Evolutionary conservation across 192 early-diverging fungal genomes (phyloP).

Genomic region (Gonapodya prolifera): DNA sequence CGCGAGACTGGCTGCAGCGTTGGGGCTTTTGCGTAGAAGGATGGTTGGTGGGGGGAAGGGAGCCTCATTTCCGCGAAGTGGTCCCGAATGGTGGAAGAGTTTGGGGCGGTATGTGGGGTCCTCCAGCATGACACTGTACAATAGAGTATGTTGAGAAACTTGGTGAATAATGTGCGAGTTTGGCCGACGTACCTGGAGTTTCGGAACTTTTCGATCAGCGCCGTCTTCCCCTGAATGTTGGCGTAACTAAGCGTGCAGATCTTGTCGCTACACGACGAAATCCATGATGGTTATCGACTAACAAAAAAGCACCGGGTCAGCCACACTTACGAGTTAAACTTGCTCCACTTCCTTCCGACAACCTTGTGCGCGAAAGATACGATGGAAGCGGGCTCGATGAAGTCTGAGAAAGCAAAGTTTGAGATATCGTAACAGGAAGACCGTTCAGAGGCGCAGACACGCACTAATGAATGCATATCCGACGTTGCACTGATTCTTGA

Average conservation of each 20-base stretch:
- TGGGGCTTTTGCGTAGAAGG: not conserved
- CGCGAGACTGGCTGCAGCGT: not conserved
- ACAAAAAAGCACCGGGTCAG: too few species aligned
- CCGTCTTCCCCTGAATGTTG: conserved; percentile 58
- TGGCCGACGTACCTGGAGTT: conserved; percentile 63
- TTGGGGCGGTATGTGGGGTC: conserved; percentile 61
- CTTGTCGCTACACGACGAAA: conserved; percentile 62
- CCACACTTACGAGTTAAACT: not conserved
- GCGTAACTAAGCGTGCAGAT: conserved; percentile 62
- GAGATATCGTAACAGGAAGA: not conserved
- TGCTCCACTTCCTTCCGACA: conserved; percentile 61
- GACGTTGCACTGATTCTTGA: conserved; percentile 79
- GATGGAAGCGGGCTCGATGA: conserved; percentile 47
- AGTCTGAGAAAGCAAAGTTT: too few species aligned
- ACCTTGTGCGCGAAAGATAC: conserved; percentile 48
- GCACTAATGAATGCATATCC: conserved; percentile 53
- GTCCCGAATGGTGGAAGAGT: conserved; percentile 53
- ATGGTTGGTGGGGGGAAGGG: conserved; percentile 45
- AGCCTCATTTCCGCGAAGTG: conserved; percentile 40
- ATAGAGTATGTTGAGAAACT: not conserved
- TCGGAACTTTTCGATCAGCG: conserved; percentile 64
- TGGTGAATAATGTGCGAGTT: not conserved
- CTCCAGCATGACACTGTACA: conserved; percentile 65
- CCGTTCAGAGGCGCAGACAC: conserved; percentile 24
- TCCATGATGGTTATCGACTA: too few species aligned